Evolutionary conservation across 2,329 filamentous ascomycete genomes (phyloP), one percentile per base, ranked within the genome.

Genomic region (Thelonectria discophora): DNA sequence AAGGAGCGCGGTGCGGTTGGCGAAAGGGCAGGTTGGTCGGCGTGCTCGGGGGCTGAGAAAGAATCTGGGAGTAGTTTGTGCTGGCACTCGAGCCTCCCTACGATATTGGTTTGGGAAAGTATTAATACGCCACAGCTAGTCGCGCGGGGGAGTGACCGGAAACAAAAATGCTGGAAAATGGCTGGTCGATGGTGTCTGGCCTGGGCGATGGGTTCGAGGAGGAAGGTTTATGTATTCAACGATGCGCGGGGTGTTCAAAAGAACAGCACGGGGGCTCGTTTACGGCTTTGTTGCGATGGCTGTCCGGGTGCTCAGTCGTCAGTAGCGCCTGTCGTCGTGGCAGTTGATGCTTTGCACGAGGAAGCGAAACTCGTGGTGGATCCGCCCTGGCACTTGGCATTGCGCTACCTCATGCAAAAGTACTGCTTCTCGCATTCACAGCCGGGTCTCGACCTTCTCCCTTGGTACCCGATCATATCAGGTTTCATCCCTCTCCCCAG

Each of bases 331-430:
- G 58, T 58, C 58, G 55, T 67, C 57, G 66, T 69, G 63, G 59
- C 59, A 60, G 67, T 56, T 57, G 60, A 47, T 54, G 65, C 40
- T 43, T 43, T 17, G 40, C 17, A 40, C 37, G 6, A 6, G 8
- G 62, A 63, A 65, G 63, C 66, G 65, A 65, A 67, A 65, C 64
- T 42, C 48, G 46, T 17, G 52, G 68, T 65, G 63, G 68, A 50
- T 43, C 66, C 30, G 30, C 42, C 5, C 54, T 48, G 46, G 54
- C 45, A 27, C 50, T 62, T 66, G 54, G 56, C 62, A 62, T 57
- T 40, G 18, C 11, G 42, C 17, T 61, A 65, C 63, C 54, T 53
- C 5, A 18, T 13, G 17, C 32, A 12, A 24, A 61, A 24, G 57
- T 64, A 58, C 18, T 55, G 8, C 12, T 15, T 12, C 24, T 30